phyloP scores from a whole-genome alignment of 768 basidiomycete genomes.

The Coprinopsis cinerea region DNA sequence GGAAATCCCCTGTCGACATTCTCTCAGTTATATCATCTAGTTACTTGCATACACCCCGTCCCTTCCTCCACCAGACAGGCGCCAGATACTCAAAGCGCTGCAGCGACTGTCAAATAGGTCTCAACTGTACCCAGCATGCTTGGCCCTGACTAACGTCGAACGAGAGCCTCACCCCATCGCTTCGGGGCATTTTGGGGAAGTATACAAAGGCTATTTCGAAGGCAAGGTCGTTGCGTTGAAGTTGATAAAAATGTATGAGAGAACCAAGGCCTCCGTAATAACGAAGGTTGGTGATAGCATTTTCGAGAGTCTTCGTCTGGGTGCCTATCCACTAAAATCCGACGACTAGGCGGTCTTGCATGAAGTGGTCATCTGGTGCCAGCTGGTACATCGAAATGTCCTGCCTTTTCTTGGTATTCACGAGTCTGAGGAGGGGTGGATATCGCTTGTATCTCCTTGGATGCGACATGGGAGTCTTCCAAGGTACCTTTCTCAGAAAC shows the following conservation, averaged over 20 bases:
- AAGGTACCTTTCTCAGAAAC: constrained; percentile 16
- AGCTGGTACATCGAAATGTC: constrained; percentile 22
- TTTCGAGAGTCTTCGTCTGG: no score
- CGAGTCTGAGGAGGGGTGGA: constrained; percentile 18
- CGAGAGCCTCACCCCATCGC: constrained; percentile 11
- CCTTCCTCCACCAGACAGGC: neutral
- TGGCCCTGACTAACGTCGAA: constrained; percentile 1
- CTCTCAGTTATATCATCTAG: neutral
- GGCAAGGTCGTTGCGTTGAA: constrained; percentile 15
- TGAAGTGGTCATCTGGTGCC: constrained; percentile 24
- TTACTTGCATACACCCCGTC: constrained; percentile 6
- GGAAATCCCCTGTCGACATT: neutral
- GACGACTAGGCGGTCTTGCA: constrained; percentile 20
- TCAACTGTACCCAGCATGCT: constrained; percentile 3
- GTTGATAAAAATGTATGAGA: constrained; percentile 15
- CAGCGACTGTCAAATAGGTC: constrained; percentile 4
- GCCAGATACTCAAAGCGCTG: constrained; percentile 3
- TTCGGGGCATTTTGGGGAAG: constrained; percentile 19
- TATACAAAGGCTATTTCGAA: constrained; percentile 13
- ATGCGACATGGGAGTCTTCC: constrained; percentile 28
- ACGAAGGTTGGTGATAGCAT: constrained; percentile 12
- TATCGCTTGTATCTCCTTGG: constrained; percentile 31
- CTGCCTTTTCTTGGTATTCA: constrained; percentile 31
- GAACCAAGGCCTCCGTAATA: constrained; percentile 9
- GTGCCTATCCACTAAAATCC: neutral